phyloP scores from a whole-genome alignment of 495 filamentous ascomycete genomes.

The Amphirosellinia nigrospora region DNA sequence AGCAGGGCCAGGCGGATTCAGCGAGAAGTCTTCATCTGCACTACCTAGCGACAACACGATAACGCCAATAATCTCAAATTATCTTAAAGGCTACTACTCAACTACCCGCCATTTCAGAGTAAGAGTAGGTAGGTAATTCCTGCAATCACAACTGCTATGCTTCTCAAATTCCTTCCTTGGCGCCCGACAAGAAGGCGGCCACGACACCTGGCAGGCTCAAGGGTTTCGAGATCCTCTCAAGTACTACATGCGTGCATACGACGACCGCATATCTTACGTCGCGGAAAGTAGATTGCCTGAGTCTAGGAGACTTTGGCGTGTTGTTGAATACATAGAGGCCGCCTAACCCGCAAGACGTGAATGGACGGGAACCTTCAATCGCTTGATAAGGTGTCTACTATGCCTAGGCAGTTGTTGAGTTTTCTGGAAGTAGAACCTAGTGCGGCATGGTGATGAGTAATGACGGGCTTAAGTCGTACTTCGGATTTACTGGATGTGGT shows the following conservation, averaged over 20 bases:
- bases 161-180: conserved; percentile 2
- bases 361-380: not conserved
- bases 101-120: conserved; percentile 4
- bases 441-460: not conserved
- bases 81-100: not conserved
- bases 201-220: conserved; percentile 3
- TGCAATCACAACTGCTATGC: conserved; percentile 1
- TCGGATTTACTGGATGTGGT: conserved; percentile 2
- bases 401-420: not conserved
- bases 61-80: conserved; percentile 22
- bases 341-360: not conserved
- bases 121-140: not conserved
- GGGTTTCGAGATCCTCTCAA: conserved; percentile 14
- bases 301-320: not conserved
- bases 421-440: not conserved
- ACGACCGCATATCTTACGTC: conserved; percentile 9
- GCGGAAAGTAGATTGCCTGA: not conserved
- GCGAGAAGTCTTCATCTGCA: not conserved
- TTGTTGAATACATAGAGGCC: not conserved
- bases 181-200: not conserved
- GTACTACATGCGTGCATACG: conserved; percentile 17
- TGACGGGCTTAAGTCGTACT: not conserved
- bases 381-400: not conserved
- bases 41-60: not conserved
- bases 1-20: not conserved